phyloP scores from a whole-genome alignment of 768 basidiomycete genomes.

The Russula compacta region DNA sequence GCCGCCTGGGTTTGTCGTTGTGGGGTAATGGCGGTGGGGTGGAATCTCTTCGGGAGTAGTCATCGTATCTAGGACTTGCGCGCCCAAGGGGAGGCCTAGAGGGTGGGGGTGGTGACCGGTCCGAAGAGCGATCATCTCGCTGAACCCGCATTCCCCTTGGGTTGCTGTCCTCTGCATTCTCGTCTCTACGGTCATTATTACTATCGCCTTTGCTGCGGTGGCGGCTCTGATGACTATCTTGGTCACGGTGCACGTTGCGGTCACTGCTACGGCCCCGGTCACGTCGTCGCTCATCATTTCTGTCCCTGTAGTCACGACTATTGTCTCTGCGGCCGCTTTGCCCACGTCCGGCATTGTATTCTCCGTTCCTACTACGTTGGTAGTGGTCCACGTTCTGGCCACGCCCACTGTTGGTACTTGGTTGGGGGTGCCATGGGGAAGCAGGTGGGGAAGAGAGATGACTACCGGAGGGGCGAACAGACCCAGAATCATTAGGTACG shows the following conservation, averaged over 20 bases:
- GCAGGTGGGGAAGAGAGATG: background rate
- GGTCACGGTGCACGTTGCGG: slow-evolving; percentile 23
- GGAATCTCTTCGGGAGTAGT: slow-evolving; percentile 38
- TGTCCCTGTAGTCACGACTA: background rate
- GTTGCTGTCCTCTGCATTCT: background rate
- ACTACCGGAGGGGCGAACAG: background rate
- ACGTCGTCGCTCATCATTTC: slow-evolving; percentile 12
- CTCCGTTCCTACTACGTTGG: background rate
- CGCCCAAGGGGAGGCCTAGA: slow-evolving; percentile 9
- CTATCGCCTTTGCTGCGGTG: slow-evolving; percentile 12
- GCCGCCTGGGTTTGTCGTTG: background rate
- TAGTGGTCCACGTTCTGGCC: slow-evolving; percentile 17
- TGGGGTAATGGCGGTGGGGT: slow-evolving; percentile 27
- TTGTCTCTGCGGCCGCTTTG: background rate
- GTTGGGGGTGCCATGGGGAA: background rate
- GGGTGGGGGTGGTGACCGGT: slow-evolving; percentile 13
- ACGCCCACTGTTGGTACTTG: background rate
- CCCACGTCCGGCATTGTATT: background rate
- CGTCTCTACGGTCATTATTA: background rate
- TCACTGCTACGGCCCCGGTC: background rate
- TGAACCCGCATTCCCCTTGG: background rate
- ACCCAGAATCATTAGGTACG: slow-evolving; percentile 39
- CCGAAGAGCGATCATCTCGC: background rate
- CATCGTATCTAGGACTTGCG: slow-evolving; percentile 49
- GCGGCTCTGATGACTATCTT: background rate